A percentile compares a stretch with the other conserved stretches of the same genome.
These are phyloP conservation scores for Ilyonectria mors-panacis DNA, from an alignment of 2,329 filamentous ascomycete species.

Conservation along the genomic window DNA sequence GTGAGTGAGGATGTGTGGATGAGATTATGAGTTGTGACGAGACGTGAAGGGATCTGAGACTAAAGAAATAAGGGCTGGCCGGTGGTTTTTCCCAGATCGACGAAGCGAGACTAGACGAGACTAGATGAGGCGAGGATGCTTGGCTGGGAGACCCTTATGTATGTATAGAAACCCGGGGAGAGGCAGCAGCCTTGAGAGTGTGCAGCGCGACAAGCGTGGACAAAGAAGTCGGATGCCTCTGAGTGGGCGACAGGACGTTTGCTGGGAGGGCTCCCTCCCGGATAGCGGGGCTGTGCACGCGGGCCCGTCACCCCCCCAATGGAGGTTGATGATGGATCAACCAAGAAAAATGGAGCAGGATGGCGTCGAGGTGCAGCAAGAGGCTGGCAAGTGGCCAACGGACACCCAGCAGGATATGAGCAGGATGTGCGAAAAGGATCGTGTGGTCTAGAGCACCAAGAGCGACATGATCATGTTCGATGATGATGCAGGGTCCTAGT, in stretches of 20 bases:
- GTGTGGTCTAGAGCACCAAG: not conserved
- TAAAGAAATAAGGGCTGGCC: not conserved
- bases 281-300: constrained; percentile 33
- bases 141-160: constrained; percentile 38
- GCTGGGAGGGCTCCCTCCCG: constrained; percentile 6
- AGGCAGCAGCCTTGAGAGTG: not conserved
- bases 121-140: constrained; percentile 10
- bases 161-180: constrained; percentile 28
- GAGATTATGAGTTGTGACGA: constrained; percentile 17
- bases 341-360: constrained; percentile 32
- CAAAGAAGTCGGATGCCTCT: constrained; percentile 10
- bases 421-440: constrained; percentile 19
- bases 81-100: constrained; percentile 24
- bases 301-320: constrained; percentile 30
- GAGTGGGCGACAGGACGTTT: not conserved
- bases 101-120: constrained; percentile 28
- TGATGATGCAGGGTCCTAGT: constrained; percentile 41
- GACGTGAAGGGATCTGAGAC: not conserved
- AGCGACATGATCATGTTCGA: constrained; percentile 7
- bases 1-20: constrained; percentile 9
- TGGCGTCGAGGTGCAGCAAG: constrained; percentile 45
- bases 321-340: constrained; percentile 22
- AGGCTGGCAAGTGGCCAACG: constrained; percentile 5
- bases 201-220: constrained; percentile 7
- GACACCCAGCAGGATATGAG: constrained; percentile 19